Evolutionary conservation across 306 rosid genomes (phyloP), one percentile per base, ranked within the genome.

Genomic region (Quercus aquifolioides): DNA sequence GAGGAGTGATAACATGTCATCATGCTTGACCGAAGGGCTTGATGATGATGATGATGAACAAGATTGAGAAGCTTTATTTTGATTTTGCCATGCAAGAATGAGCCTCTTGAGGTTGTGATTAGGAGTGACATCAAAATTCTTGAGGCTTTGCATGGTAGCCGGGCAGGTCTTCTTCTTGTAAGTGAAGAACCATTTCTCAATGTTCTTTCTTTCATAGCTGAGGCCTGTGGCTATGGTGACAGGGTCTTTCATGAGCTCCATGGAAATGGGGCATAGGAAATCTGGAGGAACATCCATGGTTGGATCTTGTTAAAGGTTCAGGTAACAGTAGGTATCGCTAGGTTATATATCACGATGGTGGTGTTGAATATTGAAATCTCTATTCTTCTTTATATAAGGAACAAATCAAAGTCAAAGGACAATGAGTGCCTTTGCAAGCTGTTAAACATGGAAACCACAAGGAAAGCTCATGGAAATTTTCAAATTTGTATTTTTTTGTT

Each of bases 81-180:
- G 21, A 62, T 43, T 46, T 69, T 79, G 76, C 91, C 89, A 88
- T 14, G 86, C 71, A 41, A 80, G 59, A 56, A 88, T 88, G 80
- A 88, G 89, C 63, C 91, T 79, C 55, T 86, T 81, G 82, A 88
- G 92, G 31, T 72, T 88, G 75, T 79, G 92, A 70, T 88, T 88
- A 0, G 90, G 92, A 3, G 89, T 88, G 52, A 73, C 26, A 20
- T 74, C 79, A 52, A 84, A 74, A 33, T 82, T 79, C 7, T 69
- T 46, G 21, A 80, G 17, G 65, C 5, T 74, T 64, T 88, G 88
- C 90, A 86, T 86, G 21, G 92, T 88, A 28, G 90, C 87, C 1
- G 92, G 92, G 41, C 92, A 88, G 3, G 92, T 88, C 9, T 77
- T 77, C 83, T 88, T 88, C 62, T 86, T 84, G 88, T 84, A 86